A percentile compares a stretch with the other conserved stretches of the same genome.
phyloP scores from a whole-genome alignment of 306 rosid species.

The Aeschynomene evenia region DNA sequence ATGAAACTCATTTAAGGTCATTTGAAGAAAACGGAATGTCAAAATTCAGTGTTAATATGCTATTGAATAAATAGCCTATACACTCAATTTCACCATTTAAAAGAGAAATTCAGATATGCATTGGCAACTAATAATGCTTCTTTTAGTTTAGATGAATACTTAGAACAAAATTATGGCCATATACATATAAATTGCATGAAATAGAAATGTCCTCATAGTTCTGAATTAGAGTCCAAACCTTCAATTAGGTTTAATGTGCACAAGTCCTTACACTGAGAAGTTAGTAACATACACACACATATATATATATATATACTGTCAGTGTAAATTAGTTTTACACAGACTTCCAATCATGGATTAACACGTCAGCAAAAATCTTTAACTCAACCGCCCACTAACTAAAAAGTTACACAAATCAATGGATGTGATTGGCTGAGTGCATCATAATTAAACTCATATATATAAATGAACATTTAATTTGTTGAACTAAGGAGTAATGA shows the following conservation, averaged over 20 bases:
- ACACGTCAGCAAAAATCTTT: too few relatives aligned
- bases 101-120: background rate
- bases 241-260: background rate
- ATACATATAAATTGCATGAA: background rate
- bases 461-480: background rate
- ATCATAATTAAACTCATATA: too few relatives aligned
- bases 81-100: conserved; percentile 1
- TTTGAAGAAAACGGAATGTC: background rate
- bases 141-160: background rate
- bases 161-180: background rate
- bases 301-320: too few relatives aligned
- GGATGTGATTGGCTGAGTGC: too few relatives aligned
- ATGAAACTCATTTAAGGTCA: background rate
- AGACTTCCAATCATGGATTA: too few relatives aligned
- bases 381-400: too few relatives aligned
- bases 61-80: background rate
- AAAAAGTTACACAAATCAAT: too few relatives aligned
- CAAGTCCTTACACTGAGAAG: too few relatives aligned
- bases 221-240: background rate
- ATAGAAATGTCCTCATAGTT: background rate
- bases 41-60: background rate
- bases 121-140: background rate
- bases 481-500: background rate
- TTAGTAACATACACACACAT: too few relatives aligned
- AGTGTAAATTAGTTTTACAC: too few relatives aligned